phyloP scores from a whole-genome alignment of 352 stramenopile genomes.

The Blastocystis sp. region DNA sequence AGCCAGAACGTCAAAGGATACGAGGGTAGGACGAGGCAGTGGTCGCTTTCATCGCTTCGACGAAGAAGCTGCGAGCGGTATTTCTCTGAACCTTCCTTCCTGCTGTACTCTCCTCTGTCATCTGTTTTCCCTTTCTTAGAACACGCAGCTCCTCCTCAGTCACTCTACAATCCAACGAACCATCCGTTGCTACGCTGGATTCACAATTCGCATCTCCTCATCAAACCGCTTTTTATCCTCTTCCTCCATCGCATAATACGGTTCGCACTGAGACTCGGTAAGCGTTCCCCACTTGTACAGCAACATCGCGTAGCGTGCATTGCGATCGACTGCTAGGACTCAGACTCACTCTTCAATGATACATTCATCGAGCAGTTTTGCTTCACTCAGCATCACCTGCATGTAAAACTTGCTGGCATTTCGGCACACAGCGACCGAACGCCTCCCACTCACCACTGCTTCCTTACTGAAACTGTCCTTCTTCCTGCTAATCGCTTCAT shows the following conservation, averaged over 20 bases:
- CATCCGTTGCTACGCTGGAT: neutral
- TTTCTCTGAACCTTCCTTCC: neutral
- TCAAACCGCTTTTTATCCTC: neutral
- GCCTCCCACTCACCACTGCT: neutral
- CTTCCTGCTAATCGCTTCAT: neutral
- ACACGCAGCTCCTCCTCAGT: neutral
- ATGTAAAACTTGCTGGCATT: neutral
- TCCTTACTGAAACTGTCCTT: constrained; percentile 7
- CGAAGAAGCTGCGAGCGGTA: neutral
- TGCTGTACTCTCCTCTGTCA: neutral
- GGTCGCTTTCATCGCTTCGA: neutral
- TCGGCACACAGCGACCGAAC: neutral
- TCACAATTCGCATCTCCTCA: neutral
- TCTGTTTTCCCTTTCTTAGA: neutral
- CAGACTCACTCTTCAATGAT: neutral
- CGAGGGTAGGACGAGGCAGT: neutral
- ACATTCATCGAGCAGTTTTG: neutral
- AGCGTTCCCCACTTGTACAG: neutral
- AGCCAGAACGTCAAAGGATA: neutral
- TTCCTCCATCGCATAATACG: neutral
- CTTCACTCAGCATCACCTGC: neutral
- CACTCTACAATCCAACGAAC: neutral
- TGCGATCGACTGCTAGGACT: neutral
- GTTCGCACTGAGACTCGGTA: neutral
- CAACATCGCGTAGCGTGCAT: neutral